phyloP scores from a whole-genome alignment of 305 asterid genomes.

The Fraxinus ornus region DNA sequence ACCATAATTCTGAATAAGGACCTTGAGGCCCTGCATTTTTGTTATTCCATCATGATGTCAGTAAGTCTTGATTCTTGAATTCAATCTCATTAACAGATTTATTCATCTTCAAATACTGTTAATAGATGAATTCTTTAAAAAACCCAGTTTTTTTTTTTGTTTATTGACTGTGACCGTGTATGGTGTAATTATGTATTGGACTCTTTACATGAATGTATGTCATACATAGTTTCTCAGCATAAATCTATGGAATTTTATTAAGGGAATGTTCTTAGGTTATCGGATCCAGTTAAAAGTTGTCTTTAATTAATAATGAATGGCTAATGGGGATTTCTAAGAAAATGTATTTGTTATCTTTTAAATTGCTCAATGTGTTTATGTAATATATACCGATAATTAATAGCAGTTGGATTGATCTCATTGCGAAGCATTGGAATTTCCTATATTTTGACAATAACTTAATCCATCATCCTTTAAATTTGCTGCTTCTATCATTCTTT shows the following conservation, averaged over 20 bases:
- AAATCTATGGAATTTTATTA: not conserved
- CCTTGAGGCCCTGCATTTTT: not conserved
- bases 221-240: not conserved
- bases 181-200: not conserved
- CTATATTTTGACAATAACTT: not conserved
- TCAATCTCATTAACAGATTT: not conserved
- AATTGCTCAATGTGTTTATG: not conserved
- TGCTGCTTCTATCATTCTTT: not conserved
- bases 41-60: not conserved
- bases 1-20: not conserved
- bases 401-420: not conserved
- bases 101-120: not conserved
- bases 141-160: not conserved
- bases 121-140: not conserved
- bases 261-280: not conserved
- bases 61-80: conserved; percentile 3
- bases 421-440: not conserved
- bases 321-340: not conserved
- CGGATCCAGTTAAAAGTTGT: not conserved
- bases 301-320: not conserved
- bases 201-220: not conserved
- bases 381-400: not conserved
- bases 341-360: not conserved
- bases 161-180: not conserved
- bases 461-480: not conserved